These are phyloP conservation scores for Catharanthus roseus DNA, from an alignment of 257 asterid species.

Conservation along the genomic window DNA sequence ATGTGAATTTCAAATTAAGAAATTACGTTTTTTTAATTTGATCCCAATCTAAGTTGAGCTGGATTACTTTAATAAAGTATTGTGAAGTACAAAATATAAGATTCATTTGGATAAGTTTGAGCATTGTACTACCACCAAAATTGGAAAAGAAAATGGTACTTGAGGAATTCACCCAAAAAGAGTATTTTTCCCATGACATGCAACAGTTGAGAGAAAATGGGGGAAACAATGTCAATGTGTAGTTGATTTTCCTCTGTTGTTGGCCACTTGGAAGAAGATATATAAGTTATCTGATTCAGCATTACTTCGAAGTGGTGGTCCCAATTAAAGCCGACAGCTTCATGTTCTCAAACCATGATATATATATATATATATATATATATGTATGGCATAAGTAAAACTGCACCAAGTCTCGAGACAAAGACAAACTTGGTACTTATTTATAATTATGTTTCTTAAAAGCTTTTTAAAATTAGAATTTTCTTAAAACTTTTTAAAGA, in stretches of 20 bases:
- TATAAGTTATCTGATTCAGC: background rate
- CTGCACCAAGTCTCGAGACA: no score
- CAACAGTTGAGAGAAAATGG: background rate
- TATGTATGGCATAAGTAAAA: no score
- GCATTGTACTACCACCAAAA: background rate
- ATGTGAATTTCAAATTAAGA: no score
- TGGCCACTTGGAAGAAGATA: background rate
- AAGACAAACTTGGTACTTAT: no score
- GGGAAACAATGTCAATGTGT: background rate
- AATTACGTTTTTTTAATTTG: no score
- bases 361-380: no score
- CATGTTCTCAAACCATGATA: constrained; percentile 21
- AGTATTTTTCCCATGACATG: background rate
- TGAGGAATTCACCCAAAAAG: background rate
- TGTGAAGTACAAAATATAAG: background rate
- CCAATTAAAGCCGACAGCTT: constrained; percentile 19
- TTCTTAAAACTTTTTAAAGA: no score
- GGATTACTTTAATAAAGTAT: background rate
- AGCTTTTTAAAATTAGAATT: no score
- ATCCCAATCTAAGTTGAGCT: no score
- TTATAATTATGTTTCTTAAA: no score
- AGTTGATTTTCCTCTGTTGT: background rate
- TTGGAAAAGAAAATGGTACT: background rate
- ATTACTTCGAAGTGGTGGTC: constrained; percentile 4
- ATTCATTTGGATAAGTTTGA: background rate